phyloP scores from a whole-genome alignment of 495 filamentous ascomycete species.

The Penicillium lagena region DNA sequence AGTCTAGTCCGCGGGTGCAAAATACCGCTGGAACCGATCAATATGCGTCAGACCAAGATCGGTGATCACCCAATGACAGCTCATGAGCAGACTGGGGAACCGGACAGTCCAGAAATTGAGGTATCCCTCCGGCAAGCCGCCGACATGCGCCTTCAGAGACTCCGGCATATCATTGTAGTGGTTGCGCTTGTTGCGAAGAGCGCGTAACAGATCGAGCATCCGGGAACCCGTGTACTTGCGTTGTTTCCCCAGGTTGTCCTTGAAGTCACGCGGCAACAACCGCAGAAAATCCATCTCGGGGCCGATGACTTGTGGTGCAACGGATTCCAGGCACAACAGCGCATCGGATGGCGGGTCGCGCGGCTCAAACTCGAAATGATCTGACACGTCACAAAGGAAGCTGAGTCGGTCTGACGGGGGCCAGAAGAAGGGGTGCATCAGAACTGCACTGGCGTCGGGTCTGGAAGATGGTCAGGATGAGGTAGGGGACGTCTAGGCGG shows the following conservation, averaged over 20 bases:
- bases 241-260: slow-evolving; percentile 85
- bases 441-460: slow-evolving; percentile 67
- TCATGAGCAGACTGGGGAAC: slow-evolving; percentile 80
- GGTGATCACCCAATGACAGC: slow-evolving; percentile 67
- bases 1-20: slow-evolving; percentile 31
- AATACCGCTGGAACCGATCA: slow-evolving; percentile 76
- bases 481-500: neutral
- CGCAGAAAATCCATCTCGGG: slow-evolving; percentile 69
- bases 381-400: slow-evolving; percentile 89
- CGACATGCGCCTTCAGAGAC: slow-evolving; percentile 68
- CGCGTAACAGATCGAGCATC: slow-evolving; percentile 81
- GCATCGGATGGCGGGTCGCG: slow-evolving; percentile 68
- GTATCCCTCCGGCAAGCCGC: slow-evolving; percentile 76
- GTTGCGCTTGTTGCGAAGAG: slow-evolving; percentile 90
- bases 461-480: slow-evolving; percentile 11
- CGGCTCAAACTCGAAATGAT: slow-evolving; percentile 89
- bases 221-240: slow-evolving; percentile 83
- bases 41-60: slow-evolving; percentile 56
- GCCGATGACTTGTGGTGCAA: slow-evolving; percentile 46
- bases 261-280: slow-evolving; percentile 68
- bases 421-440: slow-evolving; percentile 98
- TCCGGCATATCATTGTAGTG: slow-evolving; percentile 91
- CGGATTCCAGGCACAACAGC: slow-evolving; percentile 57
- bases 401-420: slow-evolving; percentile 72
- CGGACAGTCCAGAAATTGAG: slow-evolving; percentile 74